These are phyloP conservation scores for Colletotrichum sp. DNA, from an alignment of 2,329 filamentous ascomycete genomes.

Conservation along the genomic window DNA sequence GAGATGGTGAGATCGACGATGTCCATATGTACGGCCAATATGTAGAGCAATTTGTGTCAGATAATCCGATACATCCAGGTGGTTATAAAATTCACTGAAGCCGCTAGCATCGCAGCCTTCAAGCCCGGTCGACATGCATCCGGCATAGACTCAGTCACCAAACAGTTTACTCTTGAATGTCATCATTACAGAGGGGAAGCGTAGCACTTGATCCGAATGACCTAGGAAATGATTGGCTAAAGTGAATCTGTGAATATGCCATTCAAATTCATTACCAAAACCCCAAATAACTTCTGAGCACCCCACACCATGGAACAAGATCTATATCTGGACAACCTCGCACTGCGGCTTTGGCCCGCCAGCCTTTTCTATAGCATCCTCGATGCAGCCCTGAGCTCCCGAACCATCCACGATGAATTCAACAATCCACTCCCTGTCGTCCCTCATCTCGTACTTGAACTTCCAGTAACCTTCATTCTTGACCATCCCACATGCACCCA, in stretches of 20 bases:
- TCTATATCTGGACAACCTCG: neutral
- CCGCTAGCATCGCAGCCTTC: too few species aligned
- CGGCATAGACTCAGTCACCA: too few species aligned
- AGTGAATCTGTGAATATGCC: neutral
- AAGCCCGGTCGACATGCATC: too few species aligned
- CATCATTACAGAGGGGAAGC: too few species aligned
- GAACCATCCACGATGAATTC: neutral
- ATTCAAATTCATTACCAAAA: neutral
- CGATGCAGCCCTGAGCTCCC: neutral
- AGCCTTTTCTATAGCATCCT: neutral
- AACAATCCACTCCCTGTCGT: neutral
- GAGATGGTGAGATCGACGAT: too few species aligned
- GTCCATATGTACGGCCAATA: too few species aligned
- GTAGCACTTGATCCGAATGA: too few species aligned
- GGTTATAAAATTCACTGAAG: too few species aligned
- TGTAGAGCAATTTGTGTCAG: too few species aligned
- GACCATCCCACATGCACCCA: neutral
- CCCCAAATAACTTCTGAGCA: accelerated
- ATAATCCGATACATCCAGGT: too few species aligned
- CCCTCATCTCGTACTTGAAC: neutral
- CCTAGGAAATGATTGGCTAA: too few species aligned
- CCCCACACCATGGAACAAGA: neutral
- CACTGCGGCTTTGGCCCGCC: neutral
- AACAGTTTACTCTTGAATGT: too few species aligned
- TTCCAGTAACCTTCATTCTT: neutral